phyloP scores from a whole-genome alignment of 2,329 filamentous ascomycete species.

The Aspergillus vadensis region DNA sequence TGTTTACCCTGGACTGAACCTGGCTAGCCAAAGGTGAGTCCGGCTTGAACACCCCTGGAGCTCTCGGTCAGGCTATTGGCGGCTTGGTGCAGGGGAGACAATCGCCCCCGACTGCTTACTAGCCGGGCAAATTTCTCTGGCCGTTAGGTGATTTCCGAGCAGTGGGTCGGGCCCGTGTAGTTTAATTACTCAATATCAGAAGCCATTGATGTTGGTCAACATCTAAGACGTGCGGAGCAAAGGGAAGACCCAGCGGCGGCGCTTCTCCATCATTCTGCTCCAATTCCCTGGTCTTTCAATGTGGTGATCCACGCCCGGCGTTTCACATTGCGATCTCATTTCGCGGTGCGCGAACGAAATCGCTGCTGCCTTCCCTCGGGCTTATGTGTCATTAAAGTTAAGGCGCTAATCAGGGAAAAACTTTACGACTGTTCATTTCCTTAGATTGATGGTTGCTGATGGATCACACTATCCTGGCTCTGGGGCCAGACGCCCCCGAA shows the following conservation, averaged over 20 bases:
- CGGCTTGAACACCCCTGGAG: not conserved
- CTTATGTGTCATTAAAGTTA: slow-evolving; percentile 12
- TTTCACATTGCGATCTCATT: slow-evolving; percentile 33
- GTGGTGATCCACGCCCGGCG: slow-evolving; percentile 20
- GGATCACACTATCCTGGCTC: not conserved
- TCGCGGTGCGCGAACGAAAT: slow-evolving; percentile 15
- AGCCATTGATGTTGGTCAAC: not conserved
- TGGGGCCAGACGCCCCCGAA: not conserved
- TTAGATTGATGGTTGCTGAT: slow-evolving; percentile 17
- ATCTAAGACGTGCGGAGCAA: not conserved
- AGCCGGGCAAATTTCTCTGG: not conserved
- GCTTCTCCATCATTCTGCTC: not conserved
- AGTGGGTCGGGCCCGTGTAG: slow-evolving; percentile 6
- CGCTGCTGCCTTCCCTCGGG: slow-evolving; percentile 1
- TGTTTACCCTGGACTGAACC: not conserved
- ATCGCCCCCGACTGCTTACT: not conserved
- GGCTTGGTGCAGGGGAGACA: not conserved
- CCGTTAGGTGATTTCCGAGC: not conserved
- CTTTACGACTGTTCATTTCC: slow-evolving; percentile 17
- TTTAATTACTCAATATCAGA: slow-evolving; percentile 9
- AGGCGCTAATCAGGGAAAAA: slow-evolving; percentile 6
- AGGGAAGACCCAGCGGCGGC: not conserved
- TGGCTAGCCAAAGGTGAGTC: not conserved
- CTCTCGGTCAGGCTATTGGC: not conserved
- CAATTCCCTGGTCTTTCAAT: not conserved